A percentile compares a stretch with the other conserved stretches of the same genome.
Conservation (phyloP, 1,284 basidiomycete species). For the Mycosarcoma mackinlayi region DNA sequence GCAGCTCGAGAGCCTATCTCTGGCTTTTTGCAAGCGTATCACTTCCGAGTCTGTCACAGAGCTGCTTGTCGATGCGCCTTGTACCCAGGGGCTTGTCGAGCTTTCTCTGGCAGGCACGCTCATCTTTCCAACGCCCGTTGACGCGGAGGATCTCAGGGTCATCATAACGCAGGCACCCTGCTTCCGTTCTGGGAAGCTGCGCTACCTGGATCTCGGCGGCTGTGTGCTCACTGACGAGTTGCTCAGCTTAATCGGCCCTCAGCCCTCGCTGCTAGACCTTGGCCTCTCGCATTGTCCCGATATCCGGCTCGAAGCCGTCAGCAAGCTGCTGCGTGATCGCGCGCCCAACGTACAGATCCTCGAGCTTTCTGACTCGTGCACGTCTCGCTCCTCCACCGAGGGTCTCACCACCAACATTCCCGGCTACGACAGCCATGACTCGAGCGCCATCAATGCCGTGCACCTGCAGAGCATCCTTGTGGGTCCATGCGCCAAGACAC, state of each 20-base stretch:
- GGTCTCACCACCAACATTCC: slow-evolving; percentile 39
- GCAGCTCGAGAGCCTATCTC: slow-evolving; percentile 80
- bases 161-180: slow-evolving; percentile 83
- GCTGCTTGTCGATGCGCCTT: slow-evolving; percentile 79
- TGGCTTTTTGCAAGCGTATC: slow-evolving; percentile 87
- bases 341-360: slow-evolving; percentile 86
- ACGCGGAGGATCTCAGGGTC: slow-evolving; percentile 76
- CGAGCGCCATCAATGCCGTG: slow-evolving; percentile 74
- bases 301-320: slow-evolving; percentile 77
- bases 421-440: slow-evolving; percentile 70
- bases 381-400: slow-evolving; percentile 31
- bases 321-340: slow-evolving; percentile 77
- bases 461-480: slow-evolving; percentile 70
- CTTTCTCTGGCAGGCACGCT: slow-evolving; percentile 89
- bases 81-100: slow-evolving; percentile 76
- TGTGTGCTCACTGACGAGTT: slow-evolving; percentile 75
- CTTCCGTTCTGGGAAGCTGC: slow-evolving; percentile 79
- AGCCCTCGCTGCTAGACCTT: slow-evolving; percentile 77
- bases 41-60: slow-evolving; percentile 81
- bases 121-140: slow-evolving; percentile 84
- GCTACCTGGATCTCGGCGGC: slow-evolving; percentile 90
- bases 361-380: slow-evolving; percentile 78
- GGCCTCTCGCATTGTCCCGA: slow-evolving; percentile 81
- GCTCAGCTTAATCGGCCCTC: slow-evolving; percentile 73
- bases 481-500: slow-evolving; percentile 65